These are phyloP conservation scores for Scopulariopsis brevicaulis DNA, from an alignment of 2,329 filamentous ascomycete species.

Conservation along the genomic window DNA sequence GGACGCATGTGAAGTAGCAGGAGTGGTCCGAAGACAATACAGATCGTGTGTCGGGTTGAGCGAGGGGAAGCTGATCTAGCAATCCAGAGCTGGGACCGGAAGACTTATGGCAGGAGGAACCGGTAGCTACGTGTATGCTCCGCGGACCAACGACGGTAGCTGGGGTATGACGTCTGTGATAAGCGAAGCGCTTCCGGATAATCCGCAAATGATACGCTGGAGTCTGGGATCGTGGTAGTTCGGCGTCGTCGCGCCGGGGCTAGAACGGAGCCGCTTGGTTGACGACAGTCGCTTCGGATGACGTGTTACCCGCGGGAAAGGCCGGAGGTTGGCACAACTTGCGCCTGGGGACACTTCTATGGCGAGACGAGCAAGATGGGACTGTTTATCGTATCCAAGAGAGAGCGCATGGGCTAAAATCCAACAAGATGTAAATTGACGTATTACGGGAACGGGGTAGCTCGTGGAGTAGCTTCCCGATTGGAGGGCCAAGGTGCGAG, in stretches of 20 bases:
- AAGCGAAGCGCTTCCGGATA: neutral
- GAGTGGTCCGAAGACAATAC: neutral
- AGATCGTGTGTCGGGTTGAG: neutral
- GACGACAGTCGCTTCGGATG: neutral
- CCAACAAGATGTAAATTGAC: neutral
- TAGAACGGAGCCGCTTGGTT: neutral
- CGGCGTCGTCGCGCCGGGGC: neutral
- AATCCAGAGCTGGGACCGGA: neutral
- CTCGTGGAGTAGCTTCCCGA: neutral
- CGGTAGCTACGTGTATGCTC: neutral
- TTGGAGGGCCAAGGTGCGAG: neutral
- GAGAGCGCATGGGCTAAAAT: neutral
- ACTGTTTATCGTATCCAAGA: neutral
- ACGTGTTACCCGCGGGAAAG: neutral
- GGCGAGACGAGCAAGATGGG: neutral
- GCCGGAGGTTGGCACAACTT: neutral
- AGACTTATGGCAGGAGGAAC: neutral
- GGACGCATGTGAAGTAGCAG: conserved; percentile 28
- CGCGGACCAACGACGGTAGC: neutral
- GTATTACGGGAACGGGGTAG: neutral
- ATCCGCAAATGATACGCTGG: neutral
- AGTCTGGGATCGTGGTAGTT: neutral
- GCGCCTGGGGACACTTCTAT: neutral
- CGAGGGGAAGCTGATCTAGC: neutral
- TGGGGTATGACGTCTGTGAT: neutral